A percentile compares a stretch with the other conserved stretches of the same genome.
These are phyloP conservation scores for Lichtheimia ramosa DNA, from an alignment of 371 early-diverging fungal genomes.

Conservation along the genomic window DNA sequence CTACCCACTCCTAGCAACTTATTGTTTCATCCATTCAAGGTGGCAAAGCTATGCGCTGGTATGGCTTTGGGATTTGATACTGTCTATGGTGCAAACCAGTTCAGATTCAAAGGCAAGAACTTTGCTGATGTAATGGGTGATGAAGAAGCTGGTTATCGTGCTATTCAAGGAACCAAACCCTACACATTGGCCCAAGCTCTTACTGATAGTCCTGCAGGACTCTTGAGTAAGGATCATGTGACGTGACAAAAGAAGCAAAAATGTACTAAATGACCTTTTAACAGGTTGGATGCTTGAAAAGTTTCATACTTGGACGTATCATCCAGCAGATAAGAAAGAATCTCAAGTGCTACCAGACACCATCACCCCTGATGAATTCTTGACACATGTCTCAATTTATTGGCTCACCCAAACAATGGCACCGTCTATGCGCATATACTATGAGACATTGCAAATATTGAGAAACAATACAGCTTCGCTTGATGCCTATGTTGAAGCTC, in stretches of 20 bases:
- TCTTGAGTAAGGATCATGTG: conserved; percentile 28
- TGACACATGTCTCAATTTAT: conserved; percentile 63
- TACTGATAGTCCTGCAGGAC: conserved; percentile 60
- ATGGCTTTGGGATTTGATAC: conserved; percentile 22
- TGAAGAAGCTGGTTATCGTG: conserved; percentile 50
- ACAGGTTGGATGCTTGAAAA: conserved; percentile 69
- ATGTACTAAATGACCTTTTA: background rate
- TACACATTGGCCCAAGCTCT: conserved; percentile 61
- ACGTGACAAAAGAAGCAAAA: background rate
- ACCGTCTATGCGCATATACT: conserved; percentile 64
- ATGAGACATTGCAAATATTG: conserved; percentile 45
- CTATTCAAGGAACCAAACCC: conserved; percentile 59
- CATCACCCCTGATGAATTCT: conserved; percentile 47
- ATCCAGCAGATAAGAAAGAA: conserved; percentile 25
- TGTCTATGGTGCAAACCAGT: conserved; percentile 21
- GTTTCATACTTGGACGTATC: conserved; percentile 55
- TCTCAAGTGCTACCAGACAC: conserved; percentile 42
- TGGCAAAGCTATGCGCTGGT: conserved; percentile 27
- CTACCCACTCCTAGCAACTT: conserved; percentile 27
- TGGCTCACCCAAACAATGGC: conserved; percentile 66
- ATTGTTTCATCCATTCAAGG: conserved; percentile 25
- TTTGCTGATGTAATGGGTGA: conserved; percentile 25
- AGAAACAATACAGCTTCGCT: conserved; percentile 30
- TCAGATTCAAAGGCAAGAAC: conserved; percentile 5
- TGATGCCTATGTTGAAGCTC: conserved; percentile 37